These are phyloP conservation scores for Colletotrichum karsti DNA, from an alignment of 2,329 filamentous ascomycete genomes.

Conservation along the genomic window DNA sequence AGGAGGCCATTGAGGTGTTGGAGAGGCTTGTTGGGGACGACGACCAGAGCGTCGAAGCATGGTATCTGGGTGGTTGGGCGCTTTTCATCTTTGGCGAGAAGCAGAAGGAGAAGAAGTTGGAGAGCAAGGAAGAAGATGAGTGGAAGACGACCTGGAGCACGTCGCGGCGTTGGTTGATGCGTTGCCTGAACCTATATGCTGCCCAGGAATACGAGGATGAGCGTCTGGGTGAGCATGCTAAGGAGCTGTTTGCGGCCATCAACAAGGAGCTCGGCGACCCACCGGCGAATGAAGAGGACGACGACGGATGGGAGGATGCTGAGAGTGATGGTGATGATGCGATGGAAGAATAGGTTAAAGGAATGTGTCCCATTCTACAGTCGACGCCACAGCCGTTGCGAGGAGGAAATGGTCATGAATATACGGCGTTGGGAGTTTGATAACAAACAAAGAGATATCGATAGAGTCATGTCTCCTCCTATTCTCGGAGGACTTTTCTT, in stretches of 20 bases:
- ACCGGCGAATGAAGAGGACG: slow-evolving; percentile 61
- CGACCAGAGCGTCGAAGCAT: slow-evolving; percentile 92
- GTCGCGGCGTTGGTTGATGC: slow-evolving; percentile 83
- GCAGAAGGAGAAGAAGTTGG: slow-evolving; percentile 52
- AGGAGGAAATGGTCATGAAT: not conserved
- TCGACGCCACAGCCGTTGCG: not conserved
- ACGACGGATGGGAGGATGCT: slow-evolving; percentile 56
- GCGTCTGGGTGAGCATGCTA: slow-evolving; percentile 76
- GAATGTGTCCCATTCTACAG: not conserved
- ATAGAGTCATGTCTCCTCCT: not conserved
- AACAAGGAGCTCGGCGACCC: slow-evolving; percentile 71
- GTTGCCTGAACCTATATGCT: slow-evolving; percentile 81
- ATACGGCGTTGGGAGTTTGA: slow-evolving; percentile 18
- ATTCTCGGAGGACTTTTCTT: not conserved
- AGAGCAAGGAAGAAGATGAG: slow-evolving; percentile 49
- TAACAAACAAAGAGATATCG: not conserved
- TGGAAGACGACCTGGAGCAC: slow-evolving; percentile 74
- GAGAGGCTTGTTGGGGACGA: slow-evolving; percentile 88
- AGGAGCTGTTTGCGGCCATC: slow-evolving; percentile 73
- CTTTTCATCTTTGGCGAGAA: slow-evolving; percentile 82
- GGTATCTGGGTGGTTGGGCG: slow-evolving; percentile 97
- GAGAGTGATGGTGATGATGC: slow-evolving; percentile 57
- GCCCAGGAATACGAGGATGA: slow-evolving; percentile 87
- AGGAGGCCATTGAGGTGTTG: slow-evolving; percentile 84
- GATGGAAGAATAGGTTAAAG: slow-evolving; percentile 52